phyloP scores from a whole-genome alignment of 2,329 filamentous ascomycete species.

The Ceratocystis lukuohia region DNA sequence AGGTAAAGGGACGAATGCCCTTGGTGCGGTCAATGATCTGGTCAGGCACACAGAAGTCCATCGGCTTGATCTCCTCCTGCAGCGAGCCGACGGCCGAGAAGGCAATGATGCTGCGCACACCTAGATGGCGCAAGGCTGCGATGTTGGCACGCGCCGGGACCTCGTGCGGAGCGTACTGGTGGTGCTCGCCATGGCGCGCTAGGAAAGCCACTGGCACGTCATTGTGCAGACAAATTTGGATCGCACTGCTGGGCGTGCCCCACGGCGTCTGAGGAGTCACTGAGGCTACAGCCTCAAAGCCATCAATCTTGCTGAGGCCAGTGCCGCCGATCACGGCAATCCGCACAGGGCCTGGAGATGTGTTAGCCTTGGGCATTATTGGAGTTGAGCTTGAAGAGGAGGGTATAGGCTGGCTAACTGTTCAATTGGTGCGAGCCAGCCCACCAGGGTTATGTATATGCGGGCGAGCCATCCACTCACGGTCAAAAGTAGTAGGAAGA shows the following conservation, averaged over 20 bases:
- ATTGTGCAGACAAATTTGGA: slow-evolving; percentile 78
- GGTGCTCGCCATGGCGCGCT: slow-evolving; percentile 77
- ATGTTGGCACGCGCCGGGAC: slow-evolving; percentile 94
- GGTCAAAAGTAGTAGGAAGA: slow-evolving; percentile 46
- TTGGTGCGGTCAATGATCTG: slow-evolving; percentile 97
- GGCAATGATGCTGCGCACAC: slow-evolving; percentile 80
- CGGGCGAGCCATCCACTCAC: slow-evolving; percentile 29
- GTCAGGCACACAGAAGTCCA: slow-evolving; percentile 93
- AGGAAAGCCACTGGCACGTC: slow-evolving; percentile 81
- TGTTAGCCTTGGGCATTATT: slow-evolving; percentile 13
- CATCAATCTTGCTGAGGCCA: slow-evolving; percentile 73
- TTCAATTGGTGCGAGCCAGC: too few relatives aligned
- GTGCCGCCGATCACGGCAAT: slow-evolving; percentile 92
- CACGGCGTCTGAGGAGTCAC: slow-evolving; percentile 73
- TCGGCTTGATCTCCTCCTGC: slow-evolving; percentile 82
- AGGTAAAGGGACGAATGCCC: slow-evolving; percentile 85
- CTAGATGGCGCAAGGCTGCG: slow-evolving; percentile 82
- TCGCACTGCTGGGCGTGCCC: slow-evolving; percentile 62
- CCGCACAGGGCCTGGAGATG: slow-evolving; percentile 48
- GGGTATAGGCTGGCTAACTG: background rate
- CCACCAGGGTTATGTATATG: background rate
- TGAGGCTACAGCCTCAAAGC: slow-evolving; percentile 71
- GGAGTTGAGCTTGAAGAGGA: background rate
- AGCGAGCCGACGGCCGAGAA: slow-evolving; percentile 91
- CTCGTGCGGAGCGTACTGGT: slow-evolving; percentile 85